Evolutionary conservation across 108 stramenopile species (phyloP).

Genomic region (Pseudonitzschia delicatissima): DNA sequence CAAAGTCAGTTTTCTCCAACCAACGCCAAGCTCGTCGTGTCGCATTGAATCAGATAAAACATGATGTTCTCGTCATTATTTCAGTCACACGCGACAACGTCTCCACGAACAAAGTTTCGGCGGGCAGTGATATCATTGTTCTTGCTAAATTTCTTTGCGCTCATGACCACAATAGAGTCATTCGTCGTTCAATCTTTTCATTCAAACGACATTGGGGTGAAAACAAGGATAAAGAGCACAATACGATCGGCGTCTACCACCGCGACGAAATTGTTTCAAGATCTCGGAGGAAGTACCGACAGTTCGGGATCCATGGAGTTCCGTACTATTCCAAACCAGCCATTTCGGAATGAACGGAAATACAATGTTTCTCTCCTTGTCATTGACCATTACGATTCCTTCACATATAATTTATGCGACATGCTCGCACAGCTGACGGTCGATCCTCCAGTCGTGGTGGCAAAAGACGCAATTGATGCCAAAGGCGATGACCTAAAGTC

Average conservation of each 20-base stretch:
- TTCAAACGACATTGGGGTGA: not conserved
- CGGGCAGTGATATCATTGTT: not conserved
- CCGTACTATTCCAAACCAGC: not conserved
- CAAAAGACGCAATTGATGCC: conserved; percentile 61
- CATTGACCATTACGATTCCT: conserved; percentile 96
- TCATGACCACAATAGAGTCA: conserved; percentile 8
- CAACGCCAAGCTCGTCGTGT: not conserved
- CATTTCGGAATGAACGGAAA: not conserved
- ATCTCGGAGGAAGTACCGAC: not conserved
- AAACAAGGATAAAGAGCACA: not conserved
- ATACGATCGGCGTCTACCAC: not conserved
- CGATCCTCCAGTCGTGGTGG: conserved; percentile 71
- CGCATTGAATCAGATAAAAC: not conserved
- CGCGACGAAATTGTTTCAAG: not conserved
- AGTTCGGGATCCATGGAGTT: not conserved
- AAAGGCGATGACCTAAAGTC: not conserved
- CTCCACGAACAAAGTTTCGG: conserved; percentile 8
- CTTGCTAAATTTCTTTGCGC: not conserved
- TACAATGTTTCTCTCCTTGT: conserved; percentile 71
- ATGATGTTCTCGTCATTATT: not conserved
- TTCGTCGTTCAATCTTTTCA: not conserved
- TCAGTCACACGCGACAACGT: not conserved
- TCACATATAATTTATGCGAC: conserved; percentile 94
- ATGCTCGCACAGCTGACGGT: conserved; percentile 68
- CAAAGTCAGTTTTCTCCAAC: no score